Evolutionary conservation across 2,329 filamentous ascomycete genomes (phyloP).

Genomic region (Aphanocladium album): DNA sequence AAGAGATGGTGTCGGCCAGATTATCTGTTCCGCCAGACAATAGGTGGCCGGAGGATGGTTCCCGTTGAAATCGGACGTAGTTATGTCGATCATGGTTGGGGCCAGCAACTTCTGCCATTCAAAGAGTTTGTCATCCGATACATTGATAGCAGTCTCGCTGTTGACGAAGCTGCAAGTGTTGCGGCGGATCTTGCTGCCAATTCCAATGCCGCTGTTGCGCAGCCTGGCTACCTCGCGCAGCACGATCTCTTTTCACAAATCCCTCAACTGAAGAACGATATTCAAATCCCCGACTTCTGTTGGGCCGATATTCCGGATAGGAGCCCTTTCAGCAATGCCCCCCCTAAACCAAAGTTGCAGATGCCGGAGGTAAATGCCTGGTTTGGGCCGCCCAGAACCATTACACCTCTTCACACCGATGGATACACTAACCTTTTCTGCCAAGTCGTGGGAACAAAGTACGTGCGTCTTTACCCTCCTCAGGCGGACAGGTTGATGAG

Average conservation of each 20-base stretch:
- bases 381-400: constrained; percentile 83
- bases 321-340: constrained; percentile 30
- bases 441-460: constrained; percentile 87
- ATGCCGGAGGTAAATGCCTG: constrained; percentile 80
- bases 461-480: constrained; percentile 82
- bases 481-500: constrained; percentile 52
- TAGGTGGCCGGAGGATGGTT: constrained; percentile 72
- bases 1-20: constrained; percentile 66
- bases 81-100: constrained; percentile 83
- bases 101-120: constrained; percentile 75
- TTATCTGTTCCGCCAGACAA: constrained; percentile 70
- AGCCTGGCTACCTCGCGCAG: constrained; percentile 80
- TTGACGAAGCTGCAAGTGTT: background rate
- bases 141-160: constrained; percentile 35
- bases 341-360: constrained; percentile 31
- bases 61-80: constrained; percentile 82
- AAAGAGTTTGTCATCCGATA: constrained; percentile 61
- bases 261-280: constrained; percentile 68
- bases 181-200: background rate
- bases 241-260: constrained; percentile 84
- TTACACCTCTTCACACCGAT: constrained; percentile 90
- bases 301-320: constrained; percentile 63
- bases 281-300: constrained; percentile 78
- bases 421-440: constrained; percentile 89
- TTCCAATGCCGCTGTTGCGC: background rate